Conservation (phyloP, 192 early-diverging fungal genomes). For the Glomus cerebriforme region DNA sequence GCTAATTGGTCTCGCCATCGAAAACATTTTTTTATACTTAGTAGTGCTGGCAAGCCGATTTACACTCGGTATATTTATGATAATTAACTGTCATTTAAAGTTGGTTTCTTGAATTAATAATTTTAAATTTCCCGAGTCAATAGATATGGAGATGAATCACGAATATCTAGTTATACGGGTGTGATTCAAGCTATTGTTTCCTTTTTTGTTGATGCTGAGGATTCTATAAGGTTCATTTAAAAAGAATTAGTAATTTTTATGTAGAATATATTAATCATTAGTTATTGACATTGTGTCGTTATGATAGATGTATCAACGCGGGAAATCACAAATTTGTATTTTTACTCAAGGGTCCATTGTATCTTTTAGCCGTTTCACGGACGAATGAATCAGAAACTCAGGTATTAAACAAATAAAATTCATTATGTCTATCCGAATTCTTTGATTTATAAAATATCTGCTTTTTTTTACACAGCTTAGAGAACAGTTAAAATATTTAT, state of each 20-base stretch:
- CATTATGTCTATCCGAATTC: not conserved
- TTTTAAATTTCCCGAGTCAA: not conserved
- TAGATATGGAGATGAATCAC: constrained; percentile 86
- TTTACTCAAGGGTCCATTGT: constrained; percentile 76
- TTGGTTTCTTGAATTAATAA: not conserved
- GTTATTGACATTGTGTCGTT: not conserved
- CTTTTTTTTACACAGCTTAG: constrained; percentile 56
- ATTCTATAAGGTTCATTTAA: constrained; percentile 59
- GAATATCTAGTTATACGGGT: constrained; percentile 85
- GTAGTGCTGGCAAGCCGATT: constrained; percentile 93
- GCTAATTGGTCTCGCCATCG: constrained; percentile 57
- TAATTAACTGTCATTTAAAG: not conserved
- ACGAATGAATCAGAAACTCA: constrained; percentile 76
- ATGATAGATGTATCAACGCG: constrained; percentile 61
- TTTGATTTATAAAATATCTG: constrained; percentile 6
- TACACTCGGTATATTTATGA: constrained; percentile 67
- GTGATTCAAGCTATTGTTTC: constrained; percentile 88
- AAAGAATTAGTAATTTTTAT: constrained; percentile 16
- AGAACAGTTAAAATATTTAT: constrained; percentile 75
- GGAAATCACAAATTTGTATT: constrained; percentile 84
- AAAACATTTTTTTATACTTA: constrained; percentile 92
- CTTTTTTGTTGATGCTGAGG: constrained; percentile 81
- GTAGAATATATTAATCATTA: not conserved
- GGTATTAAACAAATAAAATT: constrained; percentile 38
- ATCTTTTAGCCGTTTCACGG: constrained; percentile 79